Percentiles rank a stretch among this genome's conserved stretches.
These are phyloP conservation scores for Leishmania tropica DNA, from an alignment of 208 protist genomes.

Conservation along the genomic window DNA sequence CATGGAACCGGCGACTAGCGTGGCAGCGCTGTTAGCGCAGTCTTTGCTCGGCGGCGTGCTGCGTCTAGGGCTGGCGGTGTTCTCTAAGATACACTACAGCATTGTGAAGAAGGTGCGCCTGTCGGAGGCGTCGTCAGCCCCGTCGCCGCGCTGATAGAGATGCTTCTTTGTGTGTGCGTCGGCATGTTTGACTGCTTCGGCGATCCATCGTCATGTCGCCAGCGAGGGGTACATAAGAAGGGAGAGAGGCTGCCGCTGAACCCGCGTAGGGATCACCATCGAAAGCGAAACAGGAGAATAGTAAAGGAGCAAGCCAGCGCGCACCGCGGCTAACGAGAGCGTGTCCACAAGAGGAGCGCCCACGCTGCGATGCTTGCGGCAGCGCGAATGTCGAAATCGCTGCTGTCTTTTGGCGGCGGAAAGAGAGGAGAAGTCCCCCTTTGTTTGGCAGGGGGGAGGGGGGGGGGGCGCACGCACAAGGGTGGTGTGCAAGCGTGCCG, in stretches of 20 bases:
- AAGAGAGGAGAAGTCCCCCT: neutral
- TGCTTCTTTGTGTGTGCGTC: neutral
- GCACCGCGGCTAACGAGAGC: neutral
- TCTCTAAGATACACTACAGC: constrained; percentile 74
- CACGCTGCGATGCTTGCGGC: neutral
- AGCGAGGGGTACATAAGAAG: neutral
- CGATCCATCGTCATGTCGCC: neutral
- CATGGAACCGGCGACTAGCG: constrained; percentile 71
- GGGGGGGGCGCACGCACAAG: neutral
- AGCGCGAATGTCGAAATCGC: neutral
- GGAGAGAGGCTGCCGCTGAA: neutral
- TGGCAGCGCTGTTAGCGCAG: constrained; percentile 54
- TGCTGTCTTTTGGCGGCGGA: neutral
- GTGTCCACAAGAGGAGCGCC: too few relatives aligned
- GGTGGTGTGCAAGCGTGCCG: neutral
- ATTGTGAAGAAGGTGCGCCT: constrained; percentile 69
- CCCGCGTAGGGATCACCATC: constrained; percentile 2
- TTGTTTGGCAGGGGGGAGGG: neutral
- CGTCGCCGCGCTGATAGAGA: constrained; percentile 17
- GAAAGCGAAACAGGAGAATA: neutral
- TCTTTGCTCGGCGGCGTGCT: constrained; percentile 42
- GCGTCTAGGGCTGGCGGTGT: constrained; percentile 61
- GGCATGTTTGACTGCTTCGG: neutral
- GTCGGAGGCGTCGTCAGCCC: constrained; percentile 2
- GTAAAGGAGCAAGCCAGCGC: too few relatives aligned